Evolutionary conservation across 2,329 filamentous ascomycete species (phyloP), one percentile per base, ranked within the genome.

Genomic region (Colletotrichum orbiculare): DNA sequence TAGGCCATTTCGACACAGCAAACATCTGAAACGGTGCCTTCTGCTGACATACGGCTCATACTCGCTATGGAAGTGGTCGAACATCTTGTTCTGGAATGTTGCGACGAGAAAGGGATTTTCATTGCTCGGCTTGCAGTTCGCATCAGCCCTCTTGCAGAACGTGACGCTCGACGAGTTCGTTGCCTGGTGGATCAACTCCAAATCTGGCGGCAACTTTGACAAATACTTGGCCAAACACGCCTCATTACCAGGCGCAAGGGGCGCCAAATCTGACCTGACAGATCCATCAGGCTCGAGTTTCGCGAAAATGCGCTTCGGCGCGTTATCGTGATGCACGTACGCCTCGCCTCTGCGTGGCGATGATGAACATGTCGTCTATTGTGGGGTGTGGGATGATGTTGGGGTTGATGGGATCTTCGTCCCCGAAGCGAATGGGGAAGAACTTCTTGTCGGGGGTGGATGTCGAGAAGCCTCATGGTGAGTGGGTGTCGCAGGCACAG

Each of bases 141-240:
- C 68, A 47, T 88, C 84, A 2, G 74, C 68, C 2, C 83, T 78
- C 8, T 75, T 74, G 74, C 87, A 89, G 56, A 87, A 75, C 2
- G 86, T 88, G 42, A 89, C 73, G 1, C 79, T 73, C 0, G 89
- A 76, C 2, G 85, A 86, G 71, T 89, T 89, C 17, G 85, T 88
- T 6, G 86, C 82, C 71, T 89, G 86, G 69, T 89, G 86, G 37
- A 88, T 81, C 0, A 79, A 83, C 70, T 85, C 82, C 25, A 77
- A 66, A 4, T 76, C 64, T 0, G 69, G 66, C 1, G 70, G 69
- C 0, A 78, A 56, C 11, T 71, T 67, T 0, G 85, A 84, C 57
- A 87, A 75, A 67, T 81, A 82, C 41, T 73, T 79, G 2, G 67
- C 71, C 59, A 87, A 70, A 69, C 86, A 88, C 39, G 71, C 68